Base-by-base conservation (phyloP, 495 filamentous ascomycete genomes). In the Daldinia decipiens region DNA sequence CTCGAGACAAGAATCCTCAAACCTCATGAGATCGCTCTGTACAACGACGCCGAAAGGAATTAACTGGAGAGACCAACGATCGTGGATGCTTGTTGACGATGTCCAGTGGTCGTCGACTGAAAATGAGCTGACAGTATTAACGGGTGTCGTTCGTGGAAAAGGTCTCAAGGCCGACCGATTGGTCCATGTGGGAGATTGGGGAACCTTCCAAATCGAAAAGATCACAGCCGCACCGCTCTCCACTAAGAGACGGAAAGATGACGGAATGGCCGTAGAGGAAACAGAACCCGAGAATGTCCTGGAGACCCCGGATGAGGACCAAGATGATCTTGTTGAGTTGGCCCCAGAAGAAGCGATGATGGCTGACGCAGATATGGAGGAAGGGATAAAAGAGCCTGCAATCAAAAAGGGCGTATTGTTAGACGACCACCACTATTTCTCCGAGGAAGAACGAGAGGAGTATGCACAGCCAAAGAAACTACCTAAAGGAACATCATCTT, bases 381-480 rank as follows among this genome's bases (percentile, higher is more conserved):
- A 47, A 58, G 70, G 70, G 3, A 47, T 29, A 8, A 68, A 59
- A 56, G 84, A 87, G 63, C 79, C 86, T 47, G 81, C 81, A 26
- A 82, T 74, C 11, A 80, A 87, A 71, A 85, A 90, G 79, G 95
- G 95, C 52, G 95, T 99, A 4, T 83, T 99, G 45, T 84, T 99
- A 31, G 95, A 99, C 70, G 94, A 97, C 67, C 95, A 99, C 79
- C 95, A 98, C 76, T 99, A 99, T 80, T 99, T 97, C 76, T 95
- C 93, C 3, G 95, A 98, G 56, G 93, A 97, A 17, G 91, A 96
- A 24, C 86, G 88, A 3, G 74, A 79, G 24, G 73, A 64, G 27
- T 72, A 77, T 31, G 62, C 56, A 39, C 68, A 82, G 12, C 92
- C 93, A 4, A 96, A 91, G 81, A 87, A 87, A 70, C 78, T 99